Evolutionary conservation across 2,329 filamentous ascomycete species (phyloP), one percentile per base, ranked within the genome.

Genomic region (Phialemoniopsis sp.): DNA sequence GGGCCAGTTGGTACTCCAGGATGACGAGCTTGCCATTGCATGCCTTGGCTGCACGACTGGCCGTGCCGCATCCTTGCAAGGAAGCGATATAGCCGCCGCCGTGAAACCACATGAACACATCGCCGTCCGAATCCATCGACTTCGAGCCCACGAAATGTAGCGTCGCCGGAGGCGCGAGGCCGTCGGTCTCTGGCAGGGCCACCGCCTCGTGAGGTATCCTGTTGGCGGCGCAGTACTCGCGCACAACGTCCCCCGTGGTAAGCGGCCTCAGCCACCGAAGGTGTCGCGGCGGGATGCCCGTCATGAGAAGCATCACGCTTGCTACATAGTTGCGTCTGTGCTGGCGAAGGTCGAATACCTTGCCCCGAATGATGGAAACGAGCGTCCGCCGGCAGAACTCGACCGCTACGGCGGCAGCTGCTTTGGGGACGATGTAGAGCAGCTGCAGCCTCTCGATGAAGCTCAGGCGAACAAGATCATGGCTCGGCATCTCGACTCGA

Each of bases 1-100:
- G 51, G 13, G 46, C 44, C 18, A 52, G 46, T 13, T 47, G 39
- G 42, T 54, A 54, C 32, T 50, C 45, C 19, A 54, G 40, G 17
- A 54, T 39, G 15, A 51, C 46, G 13, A 48, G 39, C 29, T 40
- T 35, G 21, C 34, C 34, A 8, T 36, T 34, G 12, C 42, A 41
- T 12, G 38, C 34, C 7, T 31, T 17, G 13, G 46, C 46, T 3
- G 41, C 31, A 13, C 29, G 35, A 15, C 40, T 31, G 15, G 42
- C 46, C 10, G 38, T 38, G 4, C 15, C 35, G 3, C 38, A 38
- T 16, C 34, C 42, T n/a, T 34, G 31, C 10, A 48, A 32, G 1
- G 46, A 40, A 8, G 38, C 36, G 4, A 43, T 32, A 17, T 36
- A 46, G 4, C 39, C 46, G 9, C 44, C 44, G 16, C 41, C 41